Percentiles rank a stretch among this genome's conserved stretches.
Conservation (phyloP, 1,284 basidiomycete species). For the Leccinum variabile region DNA sequence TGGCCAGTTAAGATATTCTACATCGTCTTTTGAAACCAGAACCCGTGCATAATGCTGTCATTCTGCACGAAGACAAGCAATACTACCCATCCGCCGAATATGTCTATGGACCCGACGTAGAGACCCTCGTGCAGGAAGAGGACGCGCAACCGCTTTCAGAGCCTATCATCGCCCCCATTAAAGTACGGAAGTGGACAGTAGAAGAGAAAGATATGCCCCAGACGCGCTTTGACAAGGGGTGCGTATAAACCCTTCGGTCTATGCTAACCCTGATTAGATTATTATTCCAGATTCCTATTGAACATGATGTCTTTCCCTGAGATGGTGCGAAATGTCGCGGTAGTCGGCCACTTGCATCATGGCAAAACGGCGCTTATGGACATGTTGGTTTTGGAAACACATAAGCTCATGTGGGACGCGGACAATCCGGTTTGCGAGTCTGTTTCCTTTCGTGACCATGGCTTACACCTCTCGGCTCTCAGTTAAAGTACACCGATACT, state of each 20-base stretch:
- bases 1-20: slow-evolving; percentile 1
- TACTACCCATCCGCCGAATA: slow-evolving; percentile 95
- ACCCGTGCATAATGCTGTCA: slow-evolving; percentile 80
- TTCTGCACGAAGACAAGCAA: slow-evolving; percentile 97
- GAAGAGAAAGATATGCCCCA: slow-evolving; percentile 93
- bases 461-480: slow-evolving; percentile 16
- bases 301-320: slow-evolving; percentile 92
- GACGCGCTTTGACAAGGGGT: slow-evolving; percentile 94
- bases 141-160: slow-evolving; percentile 94
- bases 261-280: slow-evolving; percentile 15
- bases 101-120: slow-evolving; percentile 92
- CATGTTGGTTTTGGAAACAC: slow-evolving; percentile 96
- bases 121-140: slow-evolving; percentile 97
- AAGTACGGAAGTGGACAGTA: slow-evolving; percentile 88
- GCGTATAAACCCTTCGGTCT: slow-evolving; percentile 31
- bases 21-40: slow-evolving; percentile 41
- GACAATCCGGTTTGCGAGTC: slow-evolving; percentile 71
- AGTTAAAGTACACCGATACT: slow-evolving; percentile 94
- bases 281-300: slow-evolving; percentile 73
- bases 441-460: slow-evolving; percentile 17
- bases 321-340: slow-evolving; percentile 93
- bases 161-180: slow-evolving; percentile 94
- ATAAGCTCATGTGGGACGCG: slow-evolving; percentile 91
- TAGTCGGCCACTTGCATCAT: slow-evolving; percentile 96
- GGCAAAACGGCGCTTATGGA: slow-evolving; percentile 97